Base-by-base conservation (phyloP, 345 rosid genomes). In the Conringia planisiliqua region DNA sequence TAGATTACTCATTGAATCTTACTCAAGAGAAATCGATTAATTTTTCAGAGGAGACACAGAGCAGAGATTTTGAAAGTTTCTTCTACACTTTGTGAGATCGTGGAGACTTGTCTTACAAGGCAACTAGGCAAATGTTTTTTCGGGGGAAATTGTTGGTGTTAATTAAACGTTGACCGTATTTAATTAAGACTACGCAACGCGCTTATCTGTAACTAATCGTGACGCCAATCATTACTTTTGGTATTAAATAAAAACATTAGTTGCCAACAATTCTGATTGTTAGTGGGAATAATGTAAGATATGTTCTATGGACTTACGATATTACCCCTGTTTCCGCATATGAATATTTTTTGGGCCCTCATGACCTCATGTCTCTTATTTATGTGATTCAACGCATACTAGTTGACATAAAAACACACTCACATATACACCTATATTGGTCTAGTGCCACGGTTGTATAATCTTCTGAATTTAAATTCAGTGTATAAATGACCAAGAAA, bases 1-100 rank as follows among this genome's bases (percentile, higher is more conserved):
- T 32, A 87, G 86, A 84, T 78, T 76, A 82, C 78, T 83, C 98
- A 94, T 94, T 16, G 29, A 3, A 54, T 3, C 40, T 52, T 26
- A 20, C 20, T 55, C 51, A 2, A 44, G 42, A 26, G 20, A 56
- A 48, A 47, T n/a, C 6, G 52, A 46, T 35, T 36, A 27, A n/a
- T 16, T 26, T 56, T 47, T 14, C 51, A 38, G 4, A 42, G 59
- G 48, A 55, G 58, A n/a, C n/a, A 56, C 70, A 63, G 42, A 55
- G 66, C 22, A 59, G 22, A 63, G 36, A 14, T 62, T 62, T 70
- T 71, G 77, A 77, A 77, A 71, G 50, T 65, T 65, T 77, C 73
- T 71, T 63, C 27, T 6, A 59, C 5, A 22, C 5, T 62, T 52
- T 13, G 66, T 65, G 68, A 58, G 68, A 66, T 77, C 73, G 72